Base-by-base conservation (phyloP, 2,329 filamentous ascomycete species). In the Periglandula ipomoeae region DNA sequence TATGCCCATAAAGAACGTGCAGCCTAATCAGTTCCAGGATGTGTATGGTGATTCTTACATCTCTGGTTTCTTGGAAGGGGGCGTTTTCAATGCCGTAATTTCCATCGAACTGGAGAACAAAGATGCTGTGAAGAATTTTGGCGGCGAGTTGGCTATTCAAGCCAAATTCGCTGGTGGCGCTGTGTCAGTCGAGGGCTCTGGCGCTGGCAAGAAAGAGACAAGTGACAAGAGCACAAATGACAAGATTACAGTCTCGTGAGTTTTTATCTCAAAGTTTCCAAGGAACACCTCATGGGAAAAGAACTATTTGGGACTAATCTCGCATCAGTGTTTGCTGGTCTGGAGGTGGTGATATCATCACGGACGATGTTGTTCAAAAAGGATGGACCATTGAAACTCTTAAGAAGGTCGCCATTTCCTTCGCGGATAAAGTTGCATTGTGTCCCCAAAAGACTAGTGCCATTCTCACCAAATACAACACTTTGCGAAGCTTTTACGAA, bases 41-140 rank as follows among this genome's bases (percentile, higher is more conserved):
- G 32, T 51, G 17, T 57, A 55, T 20, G 55, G 54, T 2, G 47
- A 51, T 15, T 49, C 49, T 50, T 58, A 52, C 44, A 56, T 58
- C 38, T 55, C 54, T 13, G 52, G 52, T 2, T 53, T 53, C 35
- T 30, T 53, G 4, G 47, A 51, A 27, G 54, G 53, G 1, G 49
- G 50, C 5, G 47, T 51, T n/a, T 52, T 53, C 15, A 39, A 44
- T 41, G 49, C 49, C 13, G 22, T 38, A 2, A 42, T 53, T 32
- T 23, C 34, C 17, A 8, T 8, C 30, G 15, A 32, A 15, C 8
- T 8, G 15, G 30, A 8, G 30, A 15, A 32, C 30, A 15, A 32
- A 8, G 15, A 32, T 8, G 30, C 30, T 8, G 8, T 32, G 30
- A 8, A 8, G 15, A 15, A 32, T 32, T 8, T 15, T 32, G 30